Evolutionary conservation across 208 protist species (phyloP), one percentile per base, ranked within the genome.

Genomic region (Acanthamoeba culbertsoni): DNA sequence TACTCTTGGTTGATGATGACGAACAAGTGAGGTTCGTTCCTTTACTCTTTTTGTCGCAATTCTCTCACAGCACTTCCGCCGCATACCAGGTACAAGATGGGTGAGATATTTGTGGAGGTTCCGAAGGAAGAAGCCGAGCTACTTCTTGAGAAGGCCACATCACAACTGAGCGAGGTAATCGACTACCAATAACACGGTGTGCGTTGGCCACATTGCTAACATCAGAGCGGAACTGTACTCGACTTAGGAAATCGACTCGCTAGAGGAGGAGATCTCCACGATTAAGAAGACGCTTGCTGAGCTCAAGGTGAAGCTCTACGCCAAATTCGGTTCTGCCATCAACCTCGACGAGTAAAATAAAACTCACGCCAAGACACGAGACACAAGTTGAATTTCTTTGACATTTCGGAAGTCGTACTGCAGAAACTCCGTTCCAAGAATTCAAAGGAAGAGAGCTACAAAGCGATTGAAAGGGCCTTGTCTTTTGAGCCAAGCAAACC

Each of bases 271-370:
- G 35, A 31, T 89, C 26, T 42, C 42, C 45, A 35, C 3, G 16
- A 93, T 93, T 75, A 93, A 93, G 68, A 79, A 73, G 59, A 75
- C 42, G 1, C 63, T 93, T 14, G 91, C 91, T 18, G 63, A 93
- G 68, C 91, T 93, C 42, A 93, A 93, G 68, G 91, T 93, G 7
- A 51, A 65, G 42, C 75, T 93, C 35, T 93, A 93, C 68, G 14
- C 26, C 91, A 93, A 93, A 75, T 93, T 93, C 26, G 91, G 91
- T 20, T 63, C n/a, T 23, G 45, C 33, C 43, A 93, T 93, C 43
- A 93, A 93, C 73, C 91, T 93, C 1, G 91, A 93, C 35, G 91
- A 93, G 43, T 84, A 73, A 28, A 55, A 18, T 55, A 55, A 55
- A 0, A 37, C 28, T n/a, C 55, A 7, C 1, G 1, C 16, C 0